phyloP scores from a whole-genome alignment of 2,329 filamentous ascomycete genomes.

The Diaporthe caulivora region DNA sequence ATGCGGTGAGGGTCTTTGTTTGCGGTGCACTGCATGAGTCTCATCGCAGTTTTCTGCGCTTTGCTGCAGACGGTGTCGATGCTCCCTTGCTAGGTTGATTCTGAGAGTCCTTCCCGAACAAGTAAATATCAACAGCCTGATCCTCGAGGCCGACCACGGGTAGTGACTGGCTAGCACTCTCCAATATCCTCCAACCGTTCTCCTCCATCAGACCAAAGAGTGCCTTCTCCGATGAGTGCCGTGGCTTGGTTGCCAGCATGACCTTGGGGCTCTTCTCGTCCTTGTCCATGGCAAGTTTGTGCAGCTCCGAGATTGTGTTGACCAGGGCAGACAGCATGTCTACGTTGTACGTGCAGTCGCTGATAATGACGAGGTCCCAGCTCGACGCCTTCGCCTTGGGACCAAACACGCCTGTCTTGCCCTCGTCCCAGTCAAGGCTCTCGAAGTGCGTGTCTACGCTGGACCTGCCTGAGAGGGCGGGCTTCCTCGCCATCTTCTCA shows the following conservation, averaged over 20 bases:
- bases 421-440: conserved; percentile 69
- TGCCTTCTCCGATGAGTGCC: conserved; percentile 64
- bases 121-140: conserved; percentile 65
- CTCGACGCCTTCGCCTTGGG: conserved; percentile 50
- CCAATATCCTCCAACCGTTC: conserved; percentile 58
- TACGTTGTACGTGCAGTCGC: conserved; percentile 73
- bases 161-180: conserved; percentile 58
- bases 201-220: conserved; percentile 61
- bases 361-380: conserved; percentile 68
- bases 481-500: conserved; percentile 33
- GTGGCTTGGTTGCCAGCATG: conserved; percentile 67
- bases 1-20: background rate
- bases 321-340: conserved; percentile 67
- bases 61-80: conserved; percentile 5
- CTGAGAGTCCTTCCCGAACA: conserved; percentile 56
- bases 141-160: conserved; percentile 59
- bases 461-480: background rate
- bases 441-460: conserved; percentile 55
- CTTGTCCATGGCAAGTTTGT: conserved; percentile 46
- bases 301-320: conserved; percentile 64
- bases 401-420: conserved; percentile 59
- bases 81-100: background rate
- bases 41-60: conserved; percentile 30
- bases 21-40: background rate
- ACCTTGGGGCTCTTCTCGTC: conserved; percentile 52